Conservation (phyloP, 2,329 filamentous ascomycete genomes). For the Penicillium sp. region DNA sequence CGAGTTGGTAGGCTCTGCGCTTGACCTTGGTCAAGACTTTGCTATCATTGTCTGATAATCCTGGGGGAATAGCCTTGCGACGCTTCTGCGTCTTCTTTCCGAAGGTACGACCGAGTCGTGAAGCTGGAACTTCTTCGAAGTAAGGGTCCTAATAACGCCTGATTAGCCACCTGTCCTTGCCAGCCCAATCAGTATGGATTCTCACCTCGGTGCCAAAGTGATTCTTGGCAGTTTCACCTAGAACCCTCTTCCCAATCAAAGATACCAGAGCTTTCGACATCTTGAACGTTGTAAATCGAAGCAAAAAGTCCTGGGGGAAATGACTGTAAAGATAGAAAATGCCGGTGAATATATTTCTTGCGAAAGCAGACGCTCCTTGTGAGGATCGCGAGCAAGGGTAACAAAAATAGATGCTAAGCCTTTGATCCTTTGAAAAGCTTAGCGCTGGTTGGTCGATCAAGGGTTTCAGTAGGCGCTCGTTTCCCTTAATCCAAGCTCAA, state of each 20-base stretch:
- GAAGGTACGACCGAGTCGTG: constrained; percentile 65
- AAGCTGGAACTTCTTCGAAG: constrained; percentile 79
- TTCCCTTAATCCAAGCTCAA: constrained; percentile 1
- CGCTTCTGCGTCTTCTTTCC: constrained; percentile 75
- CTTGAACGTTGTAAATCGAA: neutral
- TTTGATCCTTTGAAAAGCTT: constrained; percentile 3
- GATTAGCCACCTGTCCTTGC: constrained; percentile 1
- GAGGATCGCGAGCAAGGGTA: constrained; percentile 1
- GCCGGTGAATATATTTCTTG: neutral
- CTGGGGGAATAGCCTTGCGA: constrained; percentile 80
- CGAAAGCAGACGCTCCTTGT: neutral
- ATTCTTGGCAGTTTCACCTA: constrained; percentile 43
- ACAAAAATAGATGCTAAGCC: constrained; percentile 13
- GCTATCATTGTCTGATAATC: constrained; percentile 79
- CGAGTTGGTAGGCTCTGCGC: constrained; percentile 78
- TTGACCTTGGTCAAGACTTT: constrained; percentile 84
- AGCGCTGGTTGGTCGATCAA: constrained; percentile 4
- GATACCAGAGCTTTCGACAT: constrained; percentile 32
- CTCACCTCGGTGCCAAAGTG: constrained; percentile 45
- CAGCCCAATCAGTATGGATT: neutral
- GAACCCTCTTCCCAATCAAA: constrained; percentile 35
- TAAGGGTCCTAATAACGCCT: constrained; percentile 71
- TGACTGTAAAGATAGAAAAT: constrained; percentile 2
- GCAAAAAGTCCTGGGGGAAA: neutral
- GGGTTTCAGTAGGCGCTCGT: constrained; percentile 15